phyloP scores from a whole-genome alignment of 2,329 filamentous ascomycete species.

The Celoporthe dispersa region DNA sequence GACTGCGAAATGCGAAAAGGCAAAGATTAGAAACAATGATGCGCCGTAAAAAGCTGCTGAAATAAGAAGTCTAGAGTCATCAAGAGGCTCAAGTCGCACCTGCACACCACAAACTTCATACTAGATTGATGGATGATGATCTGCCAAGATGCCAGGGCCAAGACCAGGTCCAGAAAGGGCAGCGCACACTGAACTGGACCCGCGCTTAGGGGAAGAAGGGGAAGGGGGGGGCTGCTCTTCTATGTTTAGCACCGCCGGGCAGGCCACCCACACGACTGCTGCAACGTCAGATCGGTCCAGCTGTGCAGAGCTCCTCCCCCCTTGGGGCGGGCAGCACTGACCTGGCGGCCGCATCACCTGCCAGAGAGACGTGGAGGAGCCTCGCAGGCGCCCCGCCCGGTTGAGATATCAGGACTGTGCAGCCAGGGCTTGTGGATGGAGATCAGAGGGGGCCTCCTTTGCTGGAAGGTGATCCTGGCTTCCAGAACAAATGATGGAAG shows the following conservation, averaged over 20 bases:
- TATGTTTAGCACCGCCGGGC: constrained; percentile 4
- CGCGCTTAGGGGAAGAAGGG: neutral
- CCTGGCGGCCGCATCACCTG: constrained; percentile 9
- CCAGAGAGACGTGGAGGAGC: too few species aligned
- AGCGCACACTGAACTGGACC: constrained; percentile 1
- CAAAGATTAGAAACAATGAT: neutral
- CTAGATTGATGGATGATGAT: neutral
- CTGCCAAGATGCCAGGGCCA: neutral
- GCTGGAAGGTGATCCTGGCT: neutral
- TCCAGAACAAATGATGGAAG: constrained; percentile 3
- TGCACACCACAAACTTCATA: neutral
- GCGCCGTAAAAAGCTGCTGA: neutral
- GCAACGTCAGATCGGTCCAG: constrained; percentile 6
- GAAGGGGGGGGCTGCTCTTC: neutral
- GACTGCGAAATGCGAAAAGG: neutral
- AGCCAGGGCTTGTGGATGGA: neutral
- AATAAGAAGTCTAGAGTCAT: neutral
- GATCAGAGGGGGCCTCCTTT: neutral
- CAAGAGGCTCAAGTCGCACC: neutral
- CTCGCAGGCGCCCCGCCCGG: too few species aligned
- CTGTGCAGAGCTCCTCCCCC: neutral
- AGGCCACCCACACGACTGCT: neutral
- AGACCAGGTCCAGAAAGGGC: neutral
- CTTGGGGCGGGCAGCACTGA: neutral
- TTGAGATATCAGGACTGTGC: neutral